phyloP scores from a whole-genome alignment of 108 stramenopile species.

The Ochromonas danica region DNA sequence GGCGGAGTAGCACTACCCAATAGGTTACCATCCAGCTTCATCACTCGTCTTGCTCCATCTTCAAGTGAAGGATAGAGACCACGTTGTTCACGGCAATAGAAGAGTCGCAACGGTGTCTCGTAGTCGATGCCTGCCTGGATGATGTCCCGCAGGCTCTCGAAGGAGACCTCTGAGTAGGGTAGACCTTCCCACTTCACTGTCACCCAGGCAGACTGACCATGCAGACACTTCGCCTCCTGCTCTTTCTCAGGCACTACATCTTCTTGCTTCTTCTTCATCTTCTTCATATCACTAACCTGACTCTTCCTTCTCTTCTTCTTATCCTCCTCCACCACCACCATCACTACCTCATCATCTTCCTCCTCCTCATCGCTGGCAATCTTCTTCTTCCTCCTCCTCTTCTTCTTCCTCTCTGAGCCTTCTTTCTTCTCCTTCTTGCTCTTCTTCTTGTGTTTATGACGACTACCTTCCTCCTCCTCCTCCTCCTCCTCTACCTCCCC shows the following conservation, averaged over 20 bases:
- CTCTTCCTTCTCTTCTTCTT: too few species aligned
- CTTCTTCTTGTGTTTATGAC: too few species aligned
- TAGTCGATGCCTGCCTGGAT: not conserved
- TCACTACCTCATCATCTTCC: too few species aligned
- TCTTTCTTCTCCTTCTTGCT: too few species aligned
- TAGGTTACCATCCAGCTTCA: not conserved
- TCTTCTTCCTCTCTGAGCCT: not conserved
- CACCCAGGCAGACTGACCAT: not conserved
- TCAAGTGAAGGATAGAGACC: not conserved
- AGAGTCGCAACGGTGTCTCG: conserved; percentile 23
- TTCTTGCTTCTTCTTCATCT: too few species aligned
- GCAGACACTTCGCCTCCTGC: not conserved
- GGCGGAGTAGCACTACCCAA: not conserved
- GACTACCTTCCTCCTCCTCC: too few species aligned
- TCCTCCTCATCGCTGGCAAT: too few species aligned
- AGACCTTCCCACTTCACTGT: conserved; percentile 34
- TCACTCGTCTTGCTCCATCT: not conserved
- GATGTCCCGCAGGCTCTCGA: conserved; percentile 9
- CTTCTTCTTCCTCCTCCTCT: too few species aligned
- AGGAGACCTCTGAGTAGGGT: conserved; percentile 22
- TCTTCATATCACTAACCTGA: too few species aligned
- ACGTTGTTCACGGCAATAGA: not conserved
- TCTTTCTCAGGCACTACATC: too few species aligned
- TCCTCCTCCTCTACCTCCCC: too few species aligned
- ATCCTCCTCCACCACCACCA: too few species aligned